These are phyloP conservation scores for Auriscalpium microsporum DNA, from an alignment of 768 basidiomycete genomes.

Conservation along the genomic window DNA sequence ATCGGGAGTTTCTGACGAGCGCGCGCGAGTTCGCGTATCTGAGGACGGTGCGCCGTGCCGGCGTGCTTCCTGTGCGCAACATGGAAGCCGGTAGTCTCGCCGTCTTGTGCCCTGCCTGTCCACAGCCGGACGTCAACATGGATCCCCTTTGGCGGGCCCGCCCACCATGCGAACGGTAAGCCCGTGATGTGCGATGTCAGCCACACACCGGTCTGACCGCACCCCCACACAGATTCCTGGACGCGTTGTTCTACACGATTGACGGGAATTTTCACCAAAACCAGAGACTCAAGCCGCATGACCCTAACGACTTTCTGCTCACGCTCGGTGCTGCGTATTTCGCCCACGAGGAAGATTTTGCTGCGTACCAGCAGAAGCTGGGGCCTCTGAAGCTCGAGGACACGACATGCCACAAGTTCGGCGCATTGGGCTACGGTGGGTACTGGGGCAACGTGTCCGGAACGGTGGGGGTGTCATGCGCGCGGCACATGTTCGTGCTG, in stretches of 20 bases:
- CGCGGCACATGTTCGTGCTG: not conserved
- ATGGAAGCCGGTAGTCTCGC: not conserved
- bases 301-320: not conserved
- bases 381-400: slow-evolving; percentile 5
- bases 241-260: not conserved
- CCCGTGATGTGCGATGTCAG: too few species aligned
- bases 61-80: not conserved
- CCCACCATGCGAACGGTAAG: not conserved
- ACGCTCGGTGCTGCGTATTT: not conserved
- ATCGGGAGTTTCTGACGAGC: not conserved
- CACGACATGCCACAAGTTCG: not conserved
- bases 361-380: not conserved
- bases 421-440: not conserved
- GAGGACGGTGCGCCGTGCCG: not conserved
- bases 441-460: not conserved
- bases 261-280: not conserved
- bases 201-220: not conserved
- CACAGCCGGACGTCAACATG: not conserved
- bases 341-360: not conserved
- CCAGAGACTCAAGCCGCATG: not conserved
- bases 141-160: not conserved
- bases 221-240: not conserved
- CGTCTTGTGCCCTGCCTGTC: not conserved
- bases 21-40: not conserved
- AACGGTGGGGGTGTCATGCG: not conserved